phyloP scores from a whole-genome alignment of 352 stramenopile genomes.

The Phytophthora hybrid region DNA sequence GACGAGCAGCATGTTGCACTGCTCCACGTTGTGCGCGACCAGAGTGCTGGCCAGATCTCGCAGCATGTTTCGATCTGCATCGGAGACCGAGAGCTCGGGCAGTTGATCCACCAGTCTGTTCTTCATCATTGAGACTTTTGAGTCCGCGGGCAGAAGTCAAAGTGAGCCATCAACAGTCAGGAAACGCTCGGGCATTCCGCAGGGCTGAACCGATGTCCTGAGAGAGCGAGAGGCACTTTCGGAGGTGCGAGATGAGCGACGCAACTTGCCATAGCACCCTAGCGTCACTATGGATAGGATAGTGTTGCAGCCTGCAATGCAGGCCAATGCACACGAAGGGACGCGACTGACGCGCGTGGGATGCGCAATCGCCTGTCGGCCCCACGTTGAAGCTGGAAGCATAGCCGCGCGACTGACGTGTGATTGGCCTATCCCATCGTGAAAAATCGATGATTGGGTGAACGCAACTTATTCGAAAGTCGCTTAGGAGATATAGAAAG shows the following conservation, averaged over 20 bases:
- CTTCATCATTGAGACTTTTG: slow-evolving; percentile 15
- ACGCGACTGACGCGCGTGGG: neutral
- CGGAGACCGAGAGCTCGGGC: slow-evolving; percentile 22
- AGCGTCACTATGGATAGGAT: too few species aligned
- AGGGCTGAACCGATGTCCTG: neutral
- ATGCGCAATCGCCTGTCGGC: slow-evolving; percentile 21
- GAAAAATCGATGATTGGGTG: slow-evolving; percentile 23
- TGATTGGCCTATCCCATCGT: slow-evolving; percentile 15
- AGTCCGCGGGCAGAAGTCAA: neutral
- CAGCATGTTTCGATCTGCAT: slow-evolving; percentile 26
- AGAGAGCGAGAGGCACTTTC: slow-evolving; percentile 10
- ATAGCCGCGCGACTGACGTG: neutral
- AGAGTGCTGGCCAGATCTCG: slow-evolving; percentile 34
- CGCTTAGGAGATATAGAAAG: too few species aligned
- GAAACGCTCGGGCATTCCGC: neutral
- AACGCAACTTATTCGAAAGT: neutral
- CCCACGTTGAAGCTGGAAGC: neutral
- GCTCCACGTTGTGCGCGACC: slow-evolving; percentile 37
- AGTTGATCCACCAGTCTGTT: slow-evolving; percentile 12
- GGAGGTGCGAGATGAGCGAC: neutral
- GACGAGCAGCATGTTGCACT: slow-evolving; percentile 41
- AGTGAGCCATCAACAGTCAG: slow-evolving; percentile 9
- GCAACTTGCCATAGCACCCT: neutral
- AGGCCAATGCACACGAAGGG: slow-evolving; percentile 8
- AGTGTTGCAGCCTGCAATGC: too few species aligned